Conservation (phyloP, 805 yeast genomes). For the Cyberlindnera maclurae region DNA sequence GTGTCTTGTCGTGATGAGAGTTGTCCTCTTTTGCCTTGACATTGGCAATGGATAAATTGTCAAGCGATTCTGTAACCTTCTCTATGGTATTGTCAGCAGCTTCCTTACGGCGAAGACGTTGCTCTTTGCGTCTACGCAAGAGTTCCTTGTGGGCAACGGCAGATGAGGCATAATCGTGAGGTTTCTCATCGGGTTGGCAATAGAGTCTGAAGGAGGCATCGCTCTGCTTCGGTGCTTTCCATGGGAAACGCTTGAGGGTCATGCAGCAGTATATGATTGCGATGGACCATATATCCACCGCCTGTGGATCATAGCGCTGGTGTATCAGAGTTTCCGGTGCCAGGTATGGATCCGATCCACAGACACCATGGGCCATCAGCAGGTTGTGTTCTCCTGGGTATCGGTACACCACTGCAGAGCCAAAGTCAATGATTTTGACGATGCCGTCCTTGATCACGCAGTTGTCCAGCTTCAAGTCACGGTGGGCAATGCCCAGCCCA, state of each 20-base stretch:
- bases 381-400: conserved; percentile 61
- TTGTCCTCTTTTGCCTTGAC: background rate
- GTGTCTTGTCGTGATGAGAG: background rate
- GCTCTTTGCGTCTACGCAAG: conserved; percentile 51
- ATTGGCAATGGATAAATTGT: conserved; percentile 12
- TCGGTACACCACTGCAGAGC: conserved; percentile 75
- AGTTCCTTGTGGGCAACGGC: conserved; percentile 66
- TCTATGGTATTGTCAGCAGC: conserved; percentile 1
- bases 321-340: conserved; percentile 70
- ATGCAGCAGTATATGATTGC: conserved; percentile 83
- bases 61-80: conserved; percentile 10
- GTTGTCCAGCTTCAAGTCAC: conserved; percentile 77
- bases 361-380: conserved; percentile 65
- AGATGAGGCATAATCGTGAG: conserved; percentile 68
- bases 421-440: conserved; percentile 74
- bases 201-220: conserved; percentile 68
- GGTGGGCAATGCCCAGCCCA: conserved; percentile 71
- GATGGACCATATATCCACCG: conserved; percentile 78
- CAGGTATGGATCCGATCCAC: conserved; percentile 80
- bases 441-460: conserved; percentile 74
- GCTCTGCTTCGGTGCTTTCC: conserved; percentile 70
- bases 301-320: conserved; percentile 57
- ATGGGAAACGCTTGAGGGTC: conserved; percentile 79
- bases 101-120: conserved; percentile 23
- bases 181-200: conserved; percentile 60